Base-by-base conservation (phyloP, 2,329 filamentous ascomycete species). In the Coniochaeta sp. region DNA sequence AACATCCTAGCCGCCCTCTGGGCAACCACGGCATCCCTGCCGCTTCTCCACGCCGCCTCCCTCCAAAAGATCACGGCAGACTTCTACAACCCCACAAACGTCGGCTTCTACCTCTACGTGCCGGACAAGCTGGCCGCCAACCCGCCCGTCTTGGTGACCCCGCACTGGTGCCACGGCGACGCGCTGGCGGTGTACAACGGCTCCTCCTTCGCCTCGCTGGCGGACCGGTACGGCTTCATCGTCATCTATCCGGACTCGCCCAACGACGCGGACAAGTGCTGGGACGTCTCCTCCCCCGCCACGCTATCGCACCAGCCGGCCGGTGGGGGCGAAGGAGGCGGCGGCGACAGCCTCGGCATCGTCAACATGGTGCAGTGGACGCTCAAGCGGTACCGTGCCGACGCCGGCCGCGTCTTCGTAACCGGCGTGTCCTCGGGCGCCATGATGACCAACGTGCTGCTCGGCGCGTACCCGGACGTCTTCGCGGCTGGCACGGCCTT, bases 91-190 rank as follows among this genome's bases (percentile, higher is more conserved):
- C 78, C 79, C 1, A 75, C 73, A 8, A 75, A 77, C 24, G 77
- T 76, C 10, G 70, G 68, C 6, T 80, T 82, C 69, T 81, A 77
- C 71, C 78, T 83, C 55, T 75, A 76, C 65, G 72, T 75, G 12
- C 74, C 75, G 0, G 73, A 74, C 61, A 61, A 64, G 16, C 66
- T 75, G 1, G 79, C 81, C 0, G 76, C 76, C 1, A 72, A 83
- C 54, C 80, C 81, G 0, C 77, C 76, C 1, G 72, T 83, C 54
- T 70, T 83, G 12, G 77, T 83, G 19, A 81, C 76, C 56, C 74
- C 79, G 55, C 77, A 83, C 72, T 83, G 78, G 73, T 85, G 83
- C 70, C 74, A 74, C 38, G 81, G 82, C 26, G 77, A 76, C 2
- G 83, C 77, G 3, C 69, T 73, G 44, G 77, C 74, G 1, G 79